A percentile compares a stretch with the other conserved stretches of the same genome.
These are phyloP conservation scores for Heliamphora pulchella DNA, from an alignment of 179 eudicot genomes.

Conservation along the genomic window DNA sequence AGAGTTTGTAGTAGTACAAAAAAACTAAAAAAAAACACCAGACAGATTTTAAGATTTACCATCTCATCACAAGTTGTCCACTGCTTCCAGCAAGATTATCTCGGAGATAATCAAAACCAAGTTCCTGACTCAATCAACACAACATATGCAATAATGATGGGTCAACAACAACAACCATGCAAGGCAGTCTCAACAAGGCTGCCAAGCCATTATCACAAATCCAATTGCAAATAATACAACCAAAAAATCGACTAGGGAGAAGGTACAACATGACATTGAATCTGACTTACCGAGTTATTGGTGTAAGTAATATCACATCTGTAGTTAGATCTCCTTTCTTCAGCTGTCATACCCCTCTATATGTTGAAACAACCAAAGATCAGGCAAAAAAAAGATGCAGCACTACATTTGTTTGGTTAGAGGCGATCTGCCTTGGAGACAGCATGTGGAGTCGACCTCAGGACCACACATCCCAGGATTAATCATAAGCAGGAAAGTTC, in stretches of 20 bases:
- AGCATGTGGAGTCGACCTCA: neutral
- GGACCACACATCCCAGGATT: neutral
- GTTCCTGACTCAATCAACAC: constrained; percentile 53
- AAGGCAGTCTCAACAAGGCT: neutral
- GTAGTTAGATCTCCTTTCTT: constrained; percentile 73
- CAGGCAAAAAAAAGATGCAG: constrained; percentile 11
- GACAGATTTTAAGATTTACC: constrained; percentile 39
- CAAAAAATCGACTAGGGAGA: neutral
- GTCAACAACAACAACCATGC: neutral
- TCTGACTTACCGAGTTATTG: constrained; percentile 75
- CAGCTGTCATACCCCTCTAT: constrained; percentile 74
- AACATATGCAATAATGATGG: neutral
- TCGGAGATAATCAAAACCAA: constrained; percentile 97
- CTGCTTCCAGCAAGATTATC: constrained; percentile 82
- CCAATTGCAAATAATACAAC: neutral
- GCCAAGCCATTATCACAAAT: neutral
- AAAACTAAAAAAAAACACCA: neutral
- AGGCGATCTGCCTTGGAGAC: neutral
- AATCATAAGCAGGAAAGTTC: constrained; percentile 1
- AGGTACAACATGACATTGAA: neutral
- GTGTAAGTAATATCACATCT: constrained; percentile 89
- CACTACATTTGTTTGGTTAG: constrained; percentile 8
- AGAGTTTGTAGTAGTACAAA: neutral
- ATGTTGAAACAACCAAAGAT: constrained; percentile 21
- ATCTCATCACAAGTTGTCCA: constrained; percentile 88